Evolutionary conservation across 2,329 filamentous ascomycete species (phyloP).

Genomic region (Rutstroemia sydowiana): DNA sequence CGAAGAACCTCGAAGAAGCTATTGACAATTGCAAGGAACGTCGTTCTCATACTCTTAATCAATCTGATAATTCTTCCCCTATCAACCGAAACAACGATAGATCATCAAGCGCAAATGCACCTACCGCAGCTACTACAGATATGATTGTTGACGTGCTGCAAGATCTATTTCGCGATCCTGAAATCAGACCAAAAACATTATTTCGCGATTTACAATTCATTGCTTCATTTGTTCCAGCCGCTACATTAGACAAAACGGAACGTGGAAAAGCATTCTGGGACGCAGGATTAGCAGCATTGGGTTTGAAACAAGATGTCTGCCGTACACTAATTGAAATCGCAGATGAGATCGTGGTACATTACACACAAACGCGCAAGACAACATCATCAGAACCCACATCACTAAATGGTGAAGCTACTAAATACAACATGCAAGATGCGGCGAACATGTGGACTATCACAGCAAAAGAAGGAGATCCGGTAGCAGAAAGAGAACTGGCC

Average conservation of each 20-base stretch:
- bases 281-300: constrained; percentile 78
- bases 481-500: constrained; percentile 85
- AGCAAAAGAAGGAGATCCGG: constrained; percentile 82
- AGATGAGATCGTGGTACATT: constrained; percentile 59
- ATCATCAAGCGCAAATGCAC: constrained; percentile 48
- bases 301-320: constrained; percentile 76
- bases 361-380: constrained; percentile 54
- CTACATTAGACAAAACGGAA: constrained; percentile 54
- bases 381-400: constrained; percentile 28
- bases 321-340: constrained; percentile 61
- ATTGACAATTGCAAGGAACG: constrained; percentile 65
- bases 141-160: constrained; percentile 59
- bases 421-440: constrained; percentile 70
- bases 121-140: constrained; percentile 33
- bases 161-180: constrained; percentile 57
- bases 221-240: constrained; percentile 55
- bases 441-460: constrained; percentile 88
- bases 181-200: constrained; percentile 68
- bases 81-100: constrained; percentile 69
- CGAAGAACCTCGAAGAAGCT: constrained; percentile 53
- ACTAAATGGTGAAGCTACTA: constrained; percentile 38
- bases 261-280: constrained; percentile 73
- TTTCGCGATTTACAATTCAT: constrained; percentile 78
- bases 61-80: constrained; percentile 54
- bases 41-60: constrained; percentile 48